Conservation (phyloP, 1,139 yeast species). For the Kurtzmaniella quercitrusa region DNA sequence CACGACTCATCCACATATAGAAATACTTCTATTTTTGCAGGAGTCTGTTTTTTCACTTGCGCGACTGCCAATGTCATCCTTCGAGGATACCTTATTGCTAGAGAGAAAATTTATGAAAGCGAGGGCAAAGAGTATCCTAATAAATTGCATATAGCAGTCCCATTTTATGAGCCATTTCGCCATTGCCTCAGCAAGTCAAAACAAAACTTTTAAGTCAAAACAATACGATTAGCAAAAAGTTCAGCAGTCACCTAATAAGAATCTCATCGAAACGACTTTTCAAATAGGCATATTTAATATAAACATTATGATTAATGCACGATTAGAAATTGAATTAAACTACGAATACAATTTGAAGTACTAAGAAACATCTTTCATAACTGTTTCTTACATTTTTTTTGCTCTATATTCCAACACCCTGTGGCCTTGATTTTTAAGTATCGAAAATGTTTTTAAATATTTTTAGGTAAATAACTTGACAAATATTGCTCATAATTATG, state of each 20-base stretch:
- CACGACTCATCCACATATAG: slow-evolving; percentile 43
- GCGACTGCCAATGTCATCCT: slow-evolving; percentile 32
- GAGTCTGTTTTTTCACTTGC: slow-evolving; percentile 44
- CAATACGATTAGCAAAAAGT: neutral
- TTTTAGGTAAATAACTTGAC: too few species aligned
- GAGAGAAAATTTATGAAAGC: slow-evolving; percentile 26
- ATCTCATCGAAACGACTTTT: neutral
- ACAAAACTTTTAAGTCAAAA: neutral
- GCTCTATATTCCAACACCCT: too few species aligned
- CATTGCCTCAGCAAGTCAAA: neutral
- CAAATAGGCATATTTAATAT: too few species aligned
- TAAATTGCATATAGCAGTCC: neutral
- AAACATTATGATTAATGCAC: too few species aligned
- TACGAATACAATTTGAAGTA: too few species aligned
- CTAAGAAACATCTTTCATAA: too few species aligned
- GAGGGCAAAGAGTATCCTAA: slow-evolving; percentile 7
- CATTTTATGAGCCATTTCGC: neutral
- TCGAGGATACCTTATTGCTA: slow-evolving; percentile 47
- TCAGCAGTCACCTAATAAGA: neutral
- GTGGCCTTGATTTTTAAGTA: too few species aligned
- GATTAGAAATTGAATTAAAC: too few species aligned
- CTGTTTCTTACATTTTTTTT: too few species aligned
- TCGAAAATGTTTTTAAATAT: too few species aligned
- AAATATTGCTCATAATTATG: too few species aligned
- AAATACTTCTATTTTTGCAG: slow-evolving; percentile 51